A percentile compares a stretch with the other conserved stretches of the same genome.
phyloP scores from a whole-genome alignment of 148 eudicot species.

The Camellia lanceoleosa region DNA sequence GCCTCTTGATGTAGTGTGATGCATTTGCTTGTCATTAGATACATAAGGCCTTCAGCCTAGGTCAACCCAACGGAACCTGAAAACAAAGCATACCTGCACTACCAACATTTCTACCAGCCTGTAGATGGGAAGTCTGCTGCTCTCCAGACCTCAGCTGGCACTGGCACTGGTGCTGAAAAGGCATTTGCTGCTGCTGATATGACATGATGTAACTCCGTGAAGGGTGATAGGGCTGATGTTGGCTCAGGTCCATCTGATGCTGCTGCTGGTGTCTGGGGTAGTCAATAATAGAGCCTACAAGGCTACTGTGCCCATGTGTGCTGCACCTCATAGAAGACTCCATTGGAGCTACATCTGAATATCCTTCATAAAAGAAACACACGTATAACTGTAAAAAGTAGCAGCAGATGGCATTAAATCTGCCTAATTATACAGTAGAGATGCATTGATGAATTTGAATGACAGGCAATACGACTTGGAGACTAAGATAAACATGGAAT shows the following conservation, averaged over 20 bases:
- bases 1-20: not conserved
- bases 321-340: conserved; percentile 10
- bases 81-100: not conserved
- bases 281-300: conserved; percentile 3
- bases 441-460: not conserved
- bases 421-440: not conserved
- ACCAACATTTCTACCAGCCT: not conserved
- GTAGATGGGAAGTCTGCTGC: not conserved
- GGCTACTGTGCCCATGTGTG: conserved; percentile 4
- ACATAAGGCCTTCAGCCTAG: not conserved
- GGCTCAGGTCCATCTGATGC: conserved; percentile 10
- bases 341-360: conserved; percentile 7
- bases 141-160: not conserved
- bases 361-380: conserved; percentile 16
- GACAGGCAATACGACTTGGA: not conserved
- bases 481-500: too few relatives aligned
- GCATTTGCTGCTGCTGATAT: conserved; percentile 10
- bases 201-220: not conserved
- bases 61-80: not conserved
- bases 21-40: not conserved
- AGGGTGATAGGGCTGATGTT: conserved; percentile 8
- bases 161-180: not conserved
- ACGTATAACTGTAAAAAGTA: not conserved
- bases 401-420: not conserved
- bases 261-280: conserved; percentile 8